These are phyloP conservation scores for Clavispora phyllophila DNA, from an alignment of 805 yeast genomes.

Conservation along the genomic window DNA sequence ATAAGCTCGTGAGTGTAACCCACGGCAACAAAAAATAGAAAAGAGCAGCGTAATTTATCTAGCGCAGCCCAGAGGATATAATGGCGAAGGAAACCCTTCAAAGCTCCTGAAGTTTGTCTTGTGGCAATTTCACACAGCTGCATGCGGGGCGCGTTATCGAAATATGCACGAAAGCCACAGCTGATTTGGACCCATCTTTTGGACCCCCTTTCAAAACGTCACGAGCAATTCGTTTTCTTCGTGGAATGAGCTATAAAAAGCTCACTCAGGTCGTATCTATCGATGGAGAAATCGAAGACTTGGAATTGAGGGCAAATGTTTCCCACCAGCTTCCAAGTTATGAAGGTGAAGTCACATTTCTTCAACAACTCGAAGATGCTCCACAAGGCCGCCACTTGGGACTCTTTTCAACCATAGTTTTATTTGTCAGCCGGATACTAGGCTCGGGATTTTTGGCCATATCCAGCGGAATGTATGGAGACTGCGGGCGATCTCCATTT, in stretches of 20 bases:
- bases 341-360: constrained; percentile 11
- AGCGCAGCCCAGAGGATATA: no score
- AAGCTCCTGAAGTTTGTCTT: no score
- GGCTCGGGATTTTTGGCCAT: constrained; percentile 79
- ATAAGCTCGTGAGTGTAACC: no score
- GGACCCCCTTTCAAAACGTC: not conserved
- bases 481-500: constrained; percentile 62
- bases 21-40: no score
- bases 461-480: constrained; percentile 60
- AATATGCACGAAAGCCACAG: not conserved
- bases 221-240: not conserved
- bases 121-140: no score
- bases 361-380: constrained; percentile 41
- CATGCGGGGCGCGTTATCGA: not conserved
- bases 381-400: constrained; percentile 80
- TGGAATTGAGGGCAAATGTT: constrained; percentile 4
- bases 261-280: constrained; percentile 4
- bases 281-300: constrained; percentile 1
- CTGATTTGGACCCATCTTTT: not conserved
- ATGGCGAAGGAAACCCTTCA: no score
- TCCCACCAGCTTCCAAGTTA: not conserved
- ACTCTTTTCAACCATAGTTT: constrained; percentile 55
- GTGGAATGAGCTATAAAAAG: constrained; percentile 8
- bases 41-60: no score
- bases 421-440: constrained; percentile 63